phyloP scores from a whole-genome alignment of 2,329 filamentous ascomycete species.

The Ceratocystis huliohia region DNA sequence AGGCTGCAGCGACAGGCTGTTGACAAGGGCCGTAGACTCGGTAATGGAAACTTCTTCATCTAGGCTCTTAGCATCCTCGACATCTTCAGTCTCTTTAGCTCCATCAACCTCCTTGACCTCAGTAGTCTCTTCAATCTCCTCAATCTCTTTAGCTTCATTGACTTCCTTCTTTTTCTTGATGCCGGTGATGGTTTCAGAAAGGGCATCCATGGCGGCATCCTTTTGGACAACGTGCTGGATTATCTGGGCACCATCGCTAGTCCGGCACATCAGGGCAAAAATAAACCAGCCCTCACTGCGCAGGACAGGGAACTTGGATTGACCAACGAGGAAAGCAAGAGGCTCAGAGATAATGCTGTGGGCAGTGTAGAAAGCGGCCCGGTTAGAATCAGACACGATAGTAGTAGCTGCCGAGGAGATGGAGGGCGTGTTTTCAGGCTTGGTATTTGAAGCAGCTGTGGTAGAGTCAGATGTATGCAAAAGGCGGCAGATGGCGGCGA shows the following conservation, averaged over 20 bases:
- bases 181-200: slow-evolving; percentile 12
- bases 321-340: slow-evolving; percentile 41
- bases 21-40: slow-evolving; percentile 24
- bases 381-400: slow-evolving; percentile 23
- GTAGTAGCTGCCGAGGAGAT: slow-evolving; percentile 8
- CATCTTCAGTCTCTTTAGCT: background rate
- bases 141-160: slow-evolving; percentile 7
- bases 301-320: slow-evolving; percentile 46
- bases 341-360: slow-evolving; percentile 33
- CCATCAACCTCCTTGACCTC: slow-evolving; percentile 18
- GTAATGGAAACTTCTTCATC: slow-evolving; percentile 22
- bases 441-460: slow-evolving; percentile 25
- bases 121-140: background rate
- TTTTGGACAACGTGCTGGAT: slow-evolving; percentile 34
- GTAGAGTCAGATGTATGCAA: slow-evolving; percentile 31
- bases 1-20: slow-evolving; percentile 25
- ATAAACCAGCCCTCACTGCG: slow-evolving; percentile 51
- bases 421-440: slow-evolving; percentile 3
- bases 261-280: slow-evolving; percentile 46
- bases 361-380: slow-evolving; percentile 34
- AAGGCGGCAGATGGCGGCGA: slow-evolving; percentile 41
- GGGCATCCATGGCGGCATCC: slow-evolving; percentile 10
- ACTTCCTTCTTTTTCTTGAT: slow-evolving; percentile 19
- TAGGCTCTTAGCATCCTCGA: too few relatives aligned
- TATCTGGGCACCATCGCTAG: slow-evolving; percentile 36